These are phyloP conservation scores for Cutaneotrichosporon sp. DNA, from an alignment of 1,284 basidiomycete species.

Conservation along the genomic window DNA sequence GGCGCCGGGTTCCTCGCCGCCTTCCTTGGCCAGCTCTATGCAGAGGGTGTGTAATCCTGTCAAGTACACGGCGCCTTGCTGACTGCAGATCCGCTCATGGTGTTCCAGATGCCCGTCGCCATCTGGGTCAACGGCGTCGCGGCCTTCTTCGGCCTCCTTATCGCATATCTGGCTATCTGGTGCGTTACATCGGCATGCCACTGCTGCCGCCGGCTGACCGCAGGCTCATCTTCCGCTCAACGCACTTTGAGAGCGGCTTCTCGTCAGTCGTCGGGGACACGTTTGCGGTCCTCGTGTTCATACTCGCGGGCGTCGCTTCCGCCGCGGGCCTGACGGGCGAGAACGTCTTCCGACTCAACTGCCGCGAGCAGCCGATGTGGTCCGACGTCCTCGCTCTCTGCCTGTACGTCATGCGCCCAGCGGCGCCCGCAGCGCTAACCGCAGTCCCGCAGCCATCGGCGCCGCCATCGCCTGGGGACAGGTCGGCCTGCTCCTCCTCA, in stretches of 20 bases:
- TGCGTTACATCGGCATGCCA: neutral
- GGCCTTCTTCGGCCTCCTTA: neutral
- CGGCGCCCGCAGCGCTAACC: neutral
- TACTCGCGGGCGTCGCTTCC: neutral
- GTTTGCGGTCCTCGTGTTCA: neutral
- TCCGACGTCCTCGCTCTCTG: conserved; percentile 3
- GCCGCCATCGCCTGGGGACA: neutral
- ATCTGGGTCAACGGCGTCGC: conserved; percentile 1
- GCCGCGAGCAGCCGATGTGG: conserved; percentile 4
- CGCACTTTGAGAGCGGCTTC: conserved; percentile 4
- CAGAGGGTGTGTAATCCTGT: neutral
- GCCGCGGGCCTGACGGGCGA: conserved; percentile 1
- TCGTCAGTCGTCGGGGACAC: neutral
- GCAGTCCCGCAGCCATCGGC: neutral
- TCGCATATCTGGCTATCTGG: neutral
- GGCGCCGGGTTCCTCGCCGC: conserved; percentile 7
- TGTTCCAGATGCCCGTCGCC: conserved; percentile 3
- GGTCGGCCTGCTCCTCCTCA: neutral
- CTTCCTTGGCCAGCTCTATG: conserved; percentile 7
- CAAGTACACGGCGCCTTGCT: neutral
- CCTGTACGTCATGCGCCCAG: conserved; percentile 1
- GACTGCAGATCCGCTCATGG: conserved; percentile 3
- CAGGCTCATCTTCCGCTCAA: neutral
- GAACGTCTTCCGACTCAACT: conserved; percentile 7
- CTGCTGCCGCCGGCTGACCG: neutral